Evolutionary conservation across 768 basidiomycete species (phyloP).

Genomic region (Termitomyces sp.): DNA sequence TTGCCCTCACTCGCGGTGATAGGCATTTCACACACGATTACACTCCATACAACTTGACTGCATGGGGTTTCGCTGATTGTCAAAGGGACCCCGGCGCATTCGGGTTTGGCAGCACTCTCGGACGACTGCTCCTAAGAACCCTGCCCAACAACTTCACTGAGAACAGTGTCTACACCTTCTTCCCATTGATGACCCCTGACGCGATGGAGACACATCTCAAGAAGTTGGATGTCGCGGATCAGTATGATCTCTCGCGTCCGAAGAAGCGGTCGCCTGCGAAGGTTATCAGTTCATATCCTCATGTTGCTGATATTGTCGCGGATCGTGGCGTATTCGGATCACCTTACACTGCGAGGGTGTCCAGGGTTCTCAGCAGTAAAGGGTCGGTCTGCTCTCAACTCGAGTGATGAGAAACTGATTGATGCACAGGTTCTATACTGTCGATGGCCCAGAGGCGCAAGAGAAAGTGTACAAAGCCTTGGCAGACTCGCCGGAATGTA

Average conservation of each 20-base stretch:
- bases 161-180: conserved; percentile 77
- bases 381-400: conserved; percentile 35
- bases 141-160: conserved; percentile 64
- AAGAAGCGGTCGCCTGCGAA: conserved; percentile 17
- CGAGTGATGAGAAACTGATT: conserved; percentile 1
- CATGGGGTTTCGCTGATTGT: conserved; percentile 83
- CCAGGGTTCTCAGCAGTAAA: conserved; percentile 47
- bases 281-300: conserved; percentile 39
- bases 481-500: conserved; percentile 36
- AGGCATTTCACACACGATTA: conserved; percentile 78
- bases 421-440: conserved; percentile 57
- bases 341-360: conserved; percentile 45
- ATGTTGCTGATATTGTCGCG: conserved; percentile 48
- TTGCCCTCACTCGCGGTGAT: conserved; percentile 82
- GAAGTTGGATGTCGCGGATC: conserved; percentile 45
- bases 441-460: conserved; percentile 44
- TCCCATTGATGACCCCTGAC: conserved; percentile 80
- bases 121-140: conserved; percentile 66
- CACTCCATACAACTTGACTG: conserved; percentile 73
- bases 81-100: conserved; percentile 66
- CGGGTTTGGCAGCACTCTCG: conserved; percentile 74
- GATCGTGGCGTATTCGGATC: conserved; percentile 37
- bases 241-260: conserved; percentile 56
- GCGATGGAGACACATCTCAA: conserved; percentile 56
- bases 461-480: conserved; percentile 42